These are phyloP conservation scores for Coelastrella sp. DNA, from an alignment of 139 green algal genomes.

Conservation along the genomic window DNA sequence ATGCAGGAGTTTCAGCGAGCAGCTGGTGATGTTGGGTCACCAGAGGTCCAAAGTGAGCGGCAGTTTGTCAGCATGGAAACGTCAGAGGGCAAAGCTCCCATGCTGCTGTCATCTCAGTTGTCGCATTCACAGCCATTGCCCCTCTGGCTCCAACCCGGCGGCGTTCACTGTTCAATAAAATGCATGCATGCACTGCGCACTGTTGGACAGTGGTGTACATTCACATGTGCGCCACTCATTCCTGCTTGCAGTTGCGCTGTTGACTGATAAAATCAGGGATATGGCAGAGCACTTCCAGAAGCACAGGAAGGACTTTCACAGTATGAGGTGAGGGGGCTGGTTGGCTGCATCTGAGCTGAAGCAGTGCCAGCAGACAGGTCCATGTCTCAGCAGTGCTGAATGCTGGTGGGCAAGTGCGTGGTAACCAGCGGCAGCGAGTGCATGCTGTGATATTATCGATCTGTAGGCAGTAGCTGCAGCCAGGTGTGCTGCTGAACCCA, in stretches of 20 bases:
- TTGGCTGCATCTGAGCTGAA: not conserved
- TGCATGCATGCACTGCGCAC: slow-evolving; percentile 21
- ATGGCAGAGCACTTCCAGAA: slow-evolving; percentile 52
- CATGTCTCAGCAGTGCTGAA: too few species aligned
- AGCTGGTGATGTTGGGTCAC: slow-evolving; percentile 59
- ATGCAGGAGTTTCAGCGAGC: slow-evolving; percentile 55
- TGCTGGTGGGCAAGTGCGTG: too few species aligned
- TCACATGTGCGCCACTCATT: not conserved
- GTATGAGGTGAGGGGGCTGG: slow-evolving; percentile 50
- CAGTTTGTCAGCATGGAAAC: too few species aligned
- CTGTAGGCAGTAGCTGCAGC: too few species aligned
- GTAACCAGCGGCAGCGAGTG: too few species aligned
- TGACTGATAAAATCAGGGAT: slow-evolving; percentile 62
- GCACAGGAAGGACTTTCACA: slow-evolving; percentile 53
- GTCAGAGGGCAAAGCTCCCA: not conserved
- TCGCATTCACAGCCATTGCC: not conserved
- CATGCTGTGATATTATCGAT: too few species aligned
- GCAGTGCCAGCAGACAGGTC: too few species aligned
- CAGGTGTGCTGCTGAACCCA: too few species aligned
- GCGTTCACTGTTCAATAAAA: not conserved
- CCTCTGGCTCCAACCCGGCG: not conserved
- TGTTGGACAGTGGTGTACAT: not conserved
- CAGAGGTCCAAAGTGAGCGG: slow-evolving; percentile 62
- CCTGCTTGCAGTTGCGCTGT: slow-evolving; percentile 53
- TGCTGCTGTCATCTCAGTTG: not conserved